Evolutionary conservation across 495 filamentous ascomycete species (phyloP).

Genomic region (Xylaria cubensis): DNA sequence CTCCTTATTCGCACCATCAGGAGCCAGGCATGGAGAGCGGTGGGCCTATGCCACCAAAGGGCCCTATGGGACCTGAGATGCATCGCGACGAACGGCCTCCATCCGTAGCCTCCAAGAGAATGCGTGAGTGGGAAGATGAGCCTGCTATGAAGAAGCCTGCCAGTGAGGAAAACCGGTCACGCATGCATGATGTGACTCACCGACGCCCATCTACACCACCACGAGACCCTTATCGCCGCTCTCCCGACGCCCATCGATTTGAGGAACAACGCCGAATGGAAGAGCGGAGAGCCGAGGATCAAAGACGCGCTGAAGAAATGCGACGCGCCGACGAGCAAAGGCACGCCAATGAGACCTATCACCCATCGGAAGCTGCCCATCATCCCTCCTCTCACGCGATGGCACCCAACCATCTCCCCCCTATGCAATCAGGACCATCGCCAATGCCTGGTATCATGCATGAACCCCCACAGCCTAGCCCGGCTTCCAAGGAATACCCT

Average conservation of each 20-base stretch:
- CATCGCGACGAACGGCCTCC: constrained; percentile 83
- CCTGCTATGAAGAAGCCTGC: constrained; percentile 79
- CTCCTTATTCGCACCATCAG: constrained; percentile 73
- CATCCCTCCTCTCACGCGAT: constrained; percentile 74
- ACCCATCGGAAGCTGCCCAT: constrained; percentile 90
- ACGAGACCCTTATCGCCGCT: constrained; percentile 71
- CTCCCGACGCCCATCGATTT: constrained; percentile 73
- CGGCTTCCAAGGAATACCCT: constrained; percentile 66
- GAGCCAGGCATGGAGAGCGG: constrained; percentile 57
- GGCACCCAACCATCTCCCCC: constrained; percentile 70
- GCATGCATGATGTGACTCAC: constrained; percentile 81
- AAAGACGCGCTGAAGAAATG: constrained; percentile 51
- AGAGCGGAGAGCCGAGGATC: constrained; percentile 57
- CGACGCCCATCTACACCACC: constrained; percentile 77
- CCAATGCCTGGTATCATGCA: constrained; percentile 65
- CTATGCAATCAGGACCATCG: constrained; percentile 68
- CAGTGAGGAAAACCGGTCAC: constrained; percentile 84
- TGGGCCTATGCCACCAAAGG: constrained; percentile 64
- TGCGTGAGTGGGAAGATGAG: constrained; percentile 91
- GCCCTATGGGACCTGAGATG: constrained; percentile 49
- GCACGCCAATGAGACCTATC: constrained; percentile 70
- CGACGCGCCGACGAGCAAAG: constrained; percentile 64
- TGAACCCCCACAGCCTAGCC: constrained; percentile 58
- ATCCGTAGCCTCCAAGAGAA: constrained; percentile 80
- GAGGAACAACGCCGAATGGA: constrained; percentile 61